Evolutionary conservation across 2,329 filamentous ascomycete species (phyloP).

Genomic region (Talaromyces sp.): DNA sequence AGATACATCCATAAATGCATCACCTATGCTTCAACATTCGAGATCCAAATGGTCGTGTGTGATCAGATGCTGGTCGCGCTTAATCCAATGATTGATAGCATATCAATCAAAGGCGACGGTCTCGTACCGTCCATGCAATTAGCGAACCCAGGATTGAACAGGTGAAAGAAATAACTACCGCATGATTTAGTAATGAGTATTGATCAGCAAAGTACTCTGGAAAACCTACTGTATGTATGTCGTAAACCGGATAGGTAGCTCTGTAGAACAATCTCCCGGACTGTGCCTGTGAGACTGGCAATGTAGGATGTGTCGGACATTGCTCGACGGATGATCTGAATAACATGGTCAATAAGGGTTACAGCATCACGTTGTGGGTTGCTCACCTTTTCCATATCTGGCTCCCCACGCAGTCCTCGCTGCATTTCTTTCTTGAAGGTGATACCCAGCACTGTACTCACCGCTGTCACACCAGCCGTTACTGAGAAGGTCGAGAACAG

Average conservation of each 20-base stretch:
- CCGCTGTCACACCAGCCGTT: constrained; percentile 39
- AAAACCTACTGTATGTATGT: constrained; percentile 28
- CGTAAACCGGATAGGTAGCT: constrained; percentile 30
- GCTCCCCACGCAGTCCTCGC: constrained; percentile 24
- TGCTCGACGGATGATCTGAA: constrained; percentile 42
- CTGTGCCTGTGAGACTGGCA: constrained; percentile 25
- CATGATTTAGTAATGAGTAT: neutral
- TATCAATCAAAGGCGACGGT: neutral
- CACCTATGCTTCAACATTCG: no score
- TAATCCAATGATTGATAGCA: neutral
- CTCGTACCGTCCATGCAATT: constrained; percentile 16
- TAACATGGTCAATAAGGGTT: neutral
- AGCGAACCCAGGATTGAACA: constrained; percentile 11
- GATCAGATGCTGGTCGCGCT: neutral
- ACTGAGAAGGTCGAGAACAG: constrained; percentile 44
- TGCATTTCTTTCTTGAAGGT: constrained; percentile 34
- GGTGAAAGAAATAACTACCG: constrained; percentile 16
- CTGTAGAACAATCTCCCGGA: constrained; percentile 28
- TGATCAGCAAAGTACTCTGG: neutral
- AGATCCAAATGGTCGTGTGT: no score
- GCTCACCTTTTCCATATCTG: constrained; percentile 19
- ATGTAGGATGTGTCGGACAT: constrained; percentile 42
- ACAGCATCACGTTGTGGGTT: no score
- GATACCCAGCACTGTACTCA: constrained; percentile 37
- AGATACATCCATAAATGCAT: no score